A percentile compares a stretch with the other conserved stretches of the same genome.
Evolutionary conservation across 2,329 filamentous ascomycete genomes (phyloP).

Genomic region (Anthostomella pinea): DNA sequence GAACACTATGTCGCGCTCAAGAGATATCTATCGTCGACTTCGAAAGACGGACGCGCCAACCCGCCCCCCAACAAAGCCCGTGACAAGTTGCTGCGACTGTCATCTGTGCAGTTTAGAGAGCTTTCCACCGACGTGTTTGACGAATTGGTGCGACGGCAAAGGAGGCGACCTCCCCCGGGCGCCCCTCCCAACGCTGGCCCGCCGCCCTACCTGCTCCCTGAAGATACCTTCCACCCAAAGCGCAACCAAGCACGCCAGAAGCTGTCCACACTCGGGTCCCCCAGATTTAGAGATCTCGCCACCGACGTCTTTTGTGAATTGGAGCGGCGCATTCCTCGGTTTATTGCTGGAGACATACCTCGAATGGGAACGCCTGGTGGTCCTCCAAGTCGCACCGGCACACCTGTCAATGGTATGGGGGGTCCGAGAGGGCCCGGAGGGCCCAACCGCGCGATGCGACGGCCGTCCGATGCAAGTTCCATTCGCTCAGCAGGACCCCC

Average conservation of each 20-base stretch:
- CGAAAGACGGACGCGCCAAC: conserved; percentile 71
- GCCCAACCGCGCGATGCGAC: conserved; percentile 46
- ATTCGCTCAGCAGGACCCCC: conserved; percentile 43
- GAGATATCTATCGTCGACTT: conserved; percentile 67
- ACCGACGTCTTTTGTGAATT: conserved; percentile 96
- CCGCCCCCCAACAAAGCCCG: conserved; percentile 82
- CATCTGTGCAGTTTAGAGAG: conserved; percentile 91
- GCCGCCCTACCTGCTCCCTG: conserved; percentile 78
- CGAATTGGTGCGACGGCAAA: conserved; percentile 84
- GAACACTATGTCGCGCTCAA: conserved; percentile 82
- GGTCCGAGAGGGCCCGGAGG: conserved; percentile 51
- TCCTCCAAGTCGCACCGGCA: conserved; percentile 57
- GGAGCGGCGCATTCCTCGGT: conserved; percentile 83
- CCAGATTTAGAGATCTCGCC: conserved; percentile 85
- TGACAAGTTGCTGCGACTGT: conserved; percentile 89
- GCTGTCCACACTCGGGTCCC: conserved; percentile 81
- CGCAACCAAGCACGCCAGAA: conserved; percentile 97
- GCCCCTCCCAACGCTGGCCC: conserved; percentile 48
- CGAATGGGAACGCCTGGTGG: conserved; percentile 59
- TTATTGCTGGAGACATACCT: conserved; percentile 66
- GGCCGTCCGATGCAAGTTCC: conserved; percentile 62
- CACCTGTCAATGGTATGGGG: conserved; percentile 57
- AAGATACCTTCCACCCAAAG: conserved; percentile 89
- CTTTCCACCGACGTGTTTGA: conserved; percentile 97
- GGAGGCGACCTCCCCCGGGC: conserved; percentile 54